Evolutionary conservation across 1,284 basidiomycete genomes (phyloP).

Genomic region (Leccinum fallax): DNA sequence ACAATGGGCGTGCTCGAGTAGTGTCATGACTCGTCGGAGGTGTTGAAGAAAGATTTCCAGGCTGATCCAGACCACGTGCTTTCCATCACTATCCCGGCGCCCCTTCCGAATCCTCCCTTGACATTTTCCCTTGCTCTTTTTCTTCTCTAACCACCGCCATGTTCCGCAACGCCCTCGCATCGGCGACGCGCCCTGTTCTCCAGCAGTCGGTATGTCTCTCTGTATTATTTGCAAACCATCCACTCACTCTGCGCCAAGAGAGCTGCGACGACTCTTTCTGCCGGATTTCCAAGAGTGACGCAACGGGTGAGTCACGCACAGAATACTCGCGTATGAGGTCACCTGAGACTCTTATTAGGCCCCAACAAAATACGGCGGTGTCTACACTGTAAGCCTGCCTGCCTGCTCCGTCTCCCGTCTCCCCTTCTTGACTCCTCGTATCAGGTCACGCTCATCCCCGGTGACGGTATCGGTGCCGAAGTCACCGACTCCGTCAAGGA

Average conservation of each 20-base stretch:
- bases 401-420: too few species aligned
- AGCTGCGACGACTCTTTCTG: constrained; percentile 78
- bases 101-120: constrained; percentile 31
- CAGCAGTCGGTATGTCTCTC: constrained; percentile 51
- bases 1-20: background rate
- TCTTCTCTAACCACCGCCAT: constrained; percentile 44
- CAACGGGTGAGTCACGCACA: constrained; percentile 55
- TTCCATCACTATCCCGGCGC: background rate
- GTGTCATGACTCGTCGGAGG: background rate
- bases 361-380: constrained; percentile 94
- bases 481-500: constrained; percentile 99
- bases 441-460: constrained; percentile 92
- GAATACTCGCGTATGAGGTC: constrained; percentile 5
- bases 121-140: constrained; percentile 11
- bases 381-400: constrained; percentile 70
- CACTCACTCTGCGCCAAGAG: constrained; percentile 46
- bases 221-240: background rate
- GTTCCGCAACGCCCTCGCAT: constrained; percentile 66
- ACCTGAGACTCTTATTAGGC: constrained; percentile 48
- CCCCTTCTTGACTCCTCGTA: constrained; percentile 4
- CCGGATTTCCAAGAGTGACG: constrained; percentile 76
- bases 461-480: constrained; percentile 96
- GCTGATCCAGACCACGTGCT: constrained; percentile 15
- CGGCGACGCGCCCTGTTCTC: constrained; percentile 56
- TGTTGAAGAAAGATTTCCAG: background rate